Evolutionary conservation across 116 monocot genomes (phyloP), one percentile per base, ranked within the genome.

Genomic region (Zostera marina): DNA sequence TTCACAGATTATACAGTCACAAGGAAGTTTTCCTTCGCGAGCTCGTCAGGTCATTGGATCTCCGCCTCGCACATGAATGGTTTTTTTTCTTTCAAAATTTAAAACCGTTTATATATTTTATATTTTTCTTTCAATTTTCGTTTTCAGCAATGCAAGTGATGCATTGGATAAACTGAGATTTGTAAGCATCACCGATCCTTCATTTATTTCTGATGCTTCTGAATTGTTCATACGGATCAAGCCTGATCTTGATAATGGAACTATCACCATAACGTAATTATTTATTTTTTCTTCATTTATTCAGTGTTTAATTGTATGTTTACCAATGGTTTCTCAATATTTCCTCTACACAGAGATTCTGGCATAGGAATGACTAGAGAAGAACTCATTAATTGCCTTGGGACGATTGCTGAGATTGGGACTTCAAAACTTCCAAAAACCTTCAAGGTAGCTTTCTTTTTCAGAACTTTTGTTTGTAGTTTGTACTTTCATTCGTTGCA

Each of bases 101-200:
- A 26, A 26, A 26, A 26, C 26, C 4, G 26, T n/a, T n/a, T 26
- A 4, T 26, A 26, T 26, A 26, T 26, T 26, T 26, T 1, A 26
- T 26, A 26, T 26, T 26, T 26, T 26, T 26, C 4, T 1, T 4
- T 26, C n/a, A n/a, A n/a, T n/a, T n/a, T n/a, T n/a, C n/a, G n/a
- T n/a, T n/a, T n/a, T n/a, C 94, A 96, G 94, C 41, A 96, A 96
- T 74, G 94, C 94, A 49, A 96, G 94, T 70, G 94, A 96, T 76
- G 94, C 94, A 3, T 60, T 96, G 60, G 94, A 96, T 58, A 96
- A 96, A 70, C 61, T 96, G 70, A 74, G 94, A 63, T 96, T 96
- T 73, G 22, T 96, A 25, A 88, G 94, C 56, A 89, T 96, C 20
- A 96, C 94, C 0, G 89, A 96, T 69, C 21, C 88, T 60, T 81